Base-by-base conservation (phyloP, 768 basidiomycete genomes). In the Rickenella mellea region DNA sequence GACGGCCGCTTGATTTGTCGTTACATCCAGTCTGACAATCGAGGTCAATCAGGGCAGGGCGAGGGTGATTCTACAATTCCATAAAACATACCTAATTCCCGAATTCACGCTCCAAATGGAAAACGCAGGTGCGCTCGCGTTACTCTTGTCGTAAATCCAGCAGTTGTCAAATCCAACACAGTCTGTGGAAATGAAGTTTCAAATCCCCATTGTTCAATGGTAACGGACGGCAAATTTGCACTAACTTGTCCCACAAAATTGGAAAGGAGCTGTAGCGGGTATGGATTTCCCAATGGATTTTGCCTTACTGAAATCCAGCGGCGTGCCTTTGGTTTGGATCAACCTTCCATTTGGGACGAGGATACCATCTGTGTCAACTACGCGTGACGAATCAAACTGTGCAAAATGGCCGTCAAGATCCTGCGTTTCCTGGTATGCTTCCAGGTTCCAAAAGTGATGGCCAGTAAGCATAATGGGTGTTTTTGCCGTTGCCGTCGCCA, bases 381-480 rank as follows among this genome's bases (percentile, higher is more conserved):
- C 64, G 30, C 55, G 54, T 9, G 68, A 67, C 2, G 67, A 49
- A 24, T 55, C 50, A 39, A 70, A 57, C 43, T 66, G 66, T 6
- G 61, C 60, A 27, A 51, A 41, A 46, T 69, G 66, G 11, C 57
- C 50, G 45, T 46, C 60, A 55, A 43, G 60, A 44, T 68, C 65
- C 42, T 69, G 59, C 24, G 61, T 65, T 22, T 67, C 59, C 51
- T 71, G 65, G 57, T 71, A 75, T 2, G 69, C 72, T 46, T 75
- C 71, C 11, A 76, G 58, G 48, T 76, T 76, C 73, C 70, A 73
- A 51, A 75, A 78, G 25, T 70, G 61, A 47, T 76, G 74, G 43
- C 71, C 71, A 0, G 73, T 74, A 21, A 74, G 52, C 74, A 76
- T 73, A 40, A 76, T 74, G 0, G 74, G 74, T 2, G 75, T 76